Evolutionary conservation across 495 filamentous ascomycete species (phyloP).

Genomic region (Pyrenula aspistea): DNA sequence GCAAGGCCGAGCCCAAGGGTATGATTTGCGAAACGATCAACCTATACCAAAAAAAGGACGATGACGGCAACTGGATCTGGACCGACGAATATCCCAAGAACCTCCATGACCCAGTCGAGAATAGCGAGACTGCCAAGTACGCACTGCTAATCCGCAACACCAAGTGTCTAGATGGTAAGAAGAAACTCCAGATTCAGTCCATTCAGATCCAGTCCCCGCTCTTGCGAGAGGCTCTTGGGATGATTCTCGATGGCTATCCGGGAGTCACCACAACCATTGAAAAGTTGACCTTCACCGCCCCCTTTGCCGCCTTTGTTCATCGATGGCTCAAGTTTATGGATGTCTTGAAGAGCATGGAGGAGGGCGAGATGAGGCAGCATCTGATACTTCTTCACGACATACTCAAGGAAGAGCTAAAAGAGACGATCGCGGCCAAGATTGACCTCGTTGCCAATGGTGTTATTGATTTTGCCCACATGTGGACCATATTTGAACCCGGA

Average conservation of each 20-base stretch:
- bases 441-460: slow-evolving; percentile 46
- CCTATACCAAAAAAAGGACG: neutral
- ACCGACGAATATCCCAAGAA: slow-evolving; percentile 28
- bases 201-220: slow-evolving; percentile 55
- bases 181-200: slow-evolving; percentile 45
- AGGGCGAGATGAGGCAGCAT: slow-evolving; percentile 39
- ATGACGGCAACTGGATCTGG: slow-evolving; percentile 10
- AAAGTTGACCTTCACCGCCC: slow-evolving; percentile 44
- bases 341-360: slow-evolving; percentile 29
- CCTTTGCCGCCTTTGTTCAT: slow-evolving; percentile 55
- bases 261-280: slow-evolving; percentile 49
- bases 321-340: slow-evolving; percentile 45
- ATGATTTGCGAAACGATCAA: neutral
- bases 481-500: slow-evolving; percentile 42
- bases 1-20: neutral
- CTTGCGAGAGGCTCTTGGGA: slow-evolving; percentile 42
- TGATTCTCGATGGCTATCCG: slow-evolving; percentile 48
- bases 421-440: slow-evolving; percentile 39
- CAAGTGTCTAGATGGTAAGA: slow-evolving; percentile 47
- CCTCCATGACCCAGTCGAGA: slow-evolving; percentile 34
- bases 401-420: slow-evolving; percentile 46
- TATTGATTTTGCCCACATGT: slow-evolving; percentile 46
- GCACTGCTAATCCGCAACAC: slow-evolving; percentile 40
- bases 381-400: slow-evolving; percentile 42
- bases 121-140: slow-evolving; percentile 36